A percentile compares a stretch with the other conserved stretches of the same genome.
Evolutionary conservation across 345 rosid species (phyloP).

Genomic region (Hypericum androsaemum): DNA sequence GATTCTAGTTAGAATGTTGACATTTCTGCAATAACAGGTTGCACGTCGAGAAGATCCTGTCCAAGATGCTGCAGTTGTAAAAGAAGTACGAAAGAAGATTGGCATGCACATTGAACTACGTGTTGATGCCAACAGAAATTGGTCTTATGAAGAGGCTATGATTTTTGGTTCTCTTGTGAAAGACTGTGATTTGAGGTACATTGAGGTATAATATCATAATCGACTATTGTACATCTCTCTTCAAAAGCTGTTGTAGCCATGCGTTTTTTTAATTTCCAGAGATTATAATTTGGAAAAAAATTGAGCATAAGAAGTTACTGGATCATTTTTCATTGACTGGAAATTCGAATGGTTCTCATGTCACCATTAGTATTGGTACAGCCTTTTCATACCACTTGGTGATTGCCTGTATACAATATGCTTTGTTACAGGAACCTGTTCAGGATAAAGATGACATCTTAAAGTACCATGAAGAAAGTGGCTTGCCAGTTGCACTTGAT

Average conservation of each 20-base stretch:
- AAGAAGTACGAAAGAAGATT: slow-evolving; percentile 66
- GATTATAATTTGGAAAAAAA: too few relatives aligned
- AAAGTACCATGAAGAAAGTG: slow-evolving; percentile 81
- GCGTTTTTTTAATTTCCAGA: too few relatives aligned
- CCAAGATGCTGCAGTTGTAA: slow-evolving; percentile 68
- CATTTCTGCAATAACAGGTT: slow-evolving; percentile 38
- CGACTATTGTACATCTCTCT: not conserved
- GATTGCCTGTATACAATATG: slow-evolving; percentile 2
- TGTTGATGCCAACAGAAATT: slow-evolving; percentile 83
- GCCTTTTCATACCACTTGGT: too few relatives aligned
- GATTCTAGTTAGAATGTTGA: too few relatives aligned
- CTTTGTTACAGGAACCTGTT: slow-evolving; percentile 74
- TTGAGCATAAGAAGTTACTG: too few relatives aligned
- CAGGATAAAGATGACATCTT: slow-evolving; percentile 55
- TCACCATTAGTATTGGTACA: too few relatives aligned
- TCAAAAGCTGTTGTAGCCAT: too few relatives aligned
- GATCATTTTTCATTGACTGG: too few relatives aligned
- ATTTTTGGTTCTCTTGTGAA: slow-evolving; percentile 55
- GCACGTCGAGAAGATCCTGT: slow-evolving; percentile 62
- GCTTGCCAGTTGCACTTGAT: slow-evolving; percentile 86
- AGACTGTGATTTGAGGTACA: slow-evolving; percentile 64
- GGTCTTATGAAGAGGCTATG: slow-evolving; percentile 77
- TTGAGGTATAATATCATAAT: slow-evolving; percentile 79
- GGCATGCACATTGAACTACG: slow-evolving; percentile 67
- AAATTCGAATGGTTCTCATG: too few relatives aligned